Conservation (phyloP, 2,329 filamentous ascomycete genomes). For the Apiospora kogelbergensis region DNA sequence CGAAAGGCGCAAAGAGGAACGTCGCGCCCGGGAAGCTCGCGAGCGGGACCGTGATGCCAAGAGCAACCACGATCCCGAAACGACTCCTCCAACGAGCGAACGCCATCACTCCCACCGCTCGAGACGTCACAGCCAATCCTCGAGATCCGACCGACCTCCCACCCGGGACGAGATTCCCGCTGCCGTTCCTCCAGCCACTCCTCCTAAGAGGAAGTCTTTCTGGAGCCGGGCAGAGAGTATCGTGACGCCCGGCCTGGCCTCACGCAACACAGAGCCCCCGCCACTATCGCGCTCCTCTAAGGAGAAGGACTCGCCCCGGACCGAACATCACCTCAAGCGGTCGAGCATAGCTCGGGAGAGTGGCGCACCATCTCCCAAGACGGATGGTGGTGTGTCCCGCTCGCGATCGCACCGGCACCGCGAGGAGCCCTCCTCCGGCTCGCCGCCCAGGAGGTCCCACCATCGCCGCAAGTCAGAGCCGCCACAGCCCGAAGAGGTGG, state of each 20-base stretch:
- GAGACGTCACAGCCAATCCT: conserved; percentile 8
- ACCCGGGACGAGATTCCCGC: neutral
- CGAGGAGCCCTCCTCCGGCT: neutral
- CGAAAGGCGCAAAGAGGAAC: neutral
- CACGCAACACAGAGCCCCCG: conserved; percentile 5
- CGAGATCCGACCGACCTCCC: neutral
- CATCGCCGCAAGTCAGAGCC: neutral
- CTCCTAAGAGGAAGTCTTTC: conserved; percentile 11
- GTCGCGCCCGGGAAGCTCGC: neutral
- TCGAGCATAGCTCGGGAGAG: conserved; percentile 7
- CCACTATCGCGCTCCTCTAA: conserved; percentile 3
- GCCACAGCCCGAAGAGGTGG: neutral
- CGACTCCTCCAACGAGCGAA: conserved; percentile 5
- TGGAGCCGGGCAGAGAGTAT: conserved; percentile 10
- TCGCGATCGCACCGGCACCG: neutral
- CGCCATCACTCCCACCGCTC: conserved; percentile 11
- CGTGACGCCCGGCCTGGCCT: neutral
- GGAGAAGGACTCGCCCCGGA: conserved; percentile 1
- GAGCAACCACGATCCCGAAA: conserved; percentile 14
- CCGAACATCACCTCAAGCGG: neutral
- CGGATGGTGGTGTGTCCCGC: neutral
- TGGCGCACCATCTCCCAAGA: neutral
- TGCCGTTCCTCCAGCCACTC: neutral
- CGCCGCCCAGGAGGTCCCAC: neutral
- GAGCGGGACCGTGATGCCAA: conserved; percentile 10